Base-by-base conservation (phyloP, 768 basidiomycete species). In the Ramaria sp. region DNA sequence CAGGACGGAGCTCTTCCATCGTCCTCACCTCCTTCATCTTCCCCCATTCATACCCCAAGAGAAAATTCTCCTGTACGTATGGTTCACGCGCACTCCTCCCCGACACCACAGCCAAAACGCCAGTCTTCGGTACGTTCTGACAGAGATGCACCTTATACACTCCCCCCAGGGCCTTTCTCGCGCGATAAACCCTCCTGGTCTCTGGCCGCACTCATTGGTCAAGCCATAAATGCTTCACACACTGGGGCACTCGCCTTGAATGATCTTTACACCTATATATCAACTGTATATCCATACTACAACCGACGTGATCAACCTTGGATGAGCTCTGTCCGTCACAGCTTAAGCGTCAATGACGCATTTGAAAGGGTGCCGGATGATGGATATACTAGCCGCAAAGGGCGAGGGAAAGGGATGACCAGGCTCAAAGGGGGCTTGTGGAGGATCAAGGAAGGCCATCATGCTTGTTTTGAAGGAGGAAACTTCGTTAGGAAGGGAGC, bases 251-350 rank as follows among this genome's bases (percentile, higher is more conserved):
- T 97, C 50, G 91, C 91, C 1, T 75, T 98, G 24, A 88, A 94
- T 65, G 92, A 98, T 66, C 96, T 99, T 59, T 98, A 98, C 64
- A 85, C 89, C 64, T 99, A 81, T 78, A 94, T 99, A 62, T 90
- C 89, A 44, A 88, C 86, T 39, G 88, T 89, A 8, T 94, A 92
- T 68, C 94, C 96, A 6, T 83, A 84, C 64, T 99, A 90, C 71
- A 90, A 91, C 68, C 85, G 88, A 56, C 85, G 86, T 20, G 93
- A 97, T 62, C 79, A 85, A 3, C 95, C 92, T 5, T 98, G 95
- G 95, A 93, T 94, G 82, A 96, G 96, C 68, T 94, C 91, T 53
- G 91, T 98, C 57, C 80, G 95, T n/a, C 94, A 98, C 68, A 93
- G 94, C 47, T 76, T 98, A 24, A 92, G 88, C 59, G 90, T 93